phyloP scores from a whole-genome alignment of 2,329 filamentous ascomycete genomes.

The Gaeumannomyces tritici region DNA sequence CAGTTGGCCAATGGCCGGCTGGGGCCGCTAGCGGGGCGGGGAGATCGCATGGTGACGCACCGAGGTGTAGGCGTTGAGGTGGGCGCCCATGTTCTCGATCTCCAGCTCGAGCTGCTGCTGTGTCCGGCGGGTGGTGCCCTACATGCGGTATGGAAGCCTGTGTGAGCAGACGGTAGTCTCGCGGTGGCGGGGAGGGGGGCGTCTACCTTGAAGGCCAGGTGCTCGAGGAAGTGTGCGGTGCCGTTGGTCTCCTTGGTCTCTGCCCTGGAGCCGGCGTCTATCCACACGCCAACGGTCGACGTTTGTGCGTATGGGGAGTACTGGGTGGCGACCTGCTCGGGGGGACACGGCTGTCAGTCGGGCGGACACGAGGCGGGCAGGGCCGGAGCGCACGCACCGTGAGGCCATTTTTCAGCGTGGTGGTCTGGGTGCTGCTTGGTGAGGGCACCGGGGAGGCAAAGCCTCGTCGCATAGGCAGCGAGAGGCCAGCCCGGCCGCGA shows the following conservation, averaged over 20 bases:
- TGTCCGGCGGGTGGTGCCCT: constrained; percentile 89
- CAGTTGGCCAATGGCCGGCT: not conserved
- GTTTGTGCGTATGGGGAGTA: constrained; percentile 98
- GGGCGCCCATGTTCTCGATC: constrained; percentile 99
- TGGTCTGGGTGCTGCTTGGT: constrained; percentile 80
- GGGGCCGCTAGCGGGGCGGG: too few relatives aligned
- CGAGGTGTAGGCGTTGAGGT: constrained; percentile 99
- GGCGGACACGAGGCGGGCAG: not conserved
- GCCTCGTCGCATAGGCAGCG: constrained; percentile 70
- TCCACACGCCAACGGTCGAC: constrained; percentile 97
- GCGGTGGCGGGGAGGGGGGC: constrained; percentile 5
- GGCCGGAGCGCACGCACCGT: constrained; percentile 52
- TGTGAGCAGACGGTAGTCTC: not conserved
- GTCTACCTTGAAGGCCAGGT: constrained; percentile 95
- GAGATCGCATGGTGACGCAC: constrained; percentile 35
- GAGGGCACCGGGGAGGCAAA: constrained; percentile 74
- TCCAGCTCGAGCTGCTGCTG: constrained; percentile 98
- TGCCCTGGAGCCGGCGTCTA: constrained; percentile 94
- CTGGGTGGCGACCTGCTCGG: constrained; percentile 80
- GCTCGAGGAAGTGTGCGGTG: constrained; percentile 98
- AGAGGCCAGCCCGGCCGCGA: constrained; percentile 77
- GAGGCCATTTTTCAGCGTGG: constrained; percentile 93
- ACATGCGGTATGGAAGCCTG: not conserved
- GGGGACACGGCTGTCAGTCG: constrained; percentile 4
- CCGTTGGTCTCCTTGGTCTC: constrained; percentile 98